Evolutionary conservation across 805 yeast species (phyloP).

Genomic region (Helenozyma baotianmanensis): DNA sequence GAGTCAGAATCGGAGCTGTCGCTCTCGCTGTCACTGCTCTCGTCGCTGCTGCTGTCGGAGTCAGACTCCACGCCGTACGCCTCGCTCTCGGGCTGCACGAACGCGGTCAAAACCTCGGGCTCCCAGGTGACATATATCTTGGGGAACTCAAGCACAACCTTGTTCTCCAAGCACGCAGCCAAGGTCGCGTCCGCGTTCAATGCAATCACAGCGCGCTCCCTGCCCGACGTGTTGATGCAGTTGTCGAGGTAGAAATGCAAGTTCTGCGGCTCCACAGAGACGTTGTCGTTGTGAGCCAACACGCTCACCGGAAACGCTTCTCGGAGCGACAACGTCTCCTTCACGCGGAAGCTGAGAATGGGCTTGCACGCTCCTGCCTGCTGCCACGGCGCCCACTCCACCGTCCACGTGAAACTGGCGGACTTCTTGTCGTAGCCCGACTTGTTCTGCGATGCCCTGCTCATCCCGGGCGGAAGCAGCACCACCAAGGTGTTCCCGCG

Average conservation of each 20-base stretch:
- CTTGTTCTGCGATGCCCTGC: conserved; percentile 56
- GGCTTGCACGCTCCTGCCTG: conserved; percentile 23
- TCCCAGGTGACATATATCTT: conserved; percentile 47
- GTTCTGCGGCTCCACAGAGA: conserved; percentile 20
- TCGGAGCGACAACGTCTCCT: conserved; percentile 30
- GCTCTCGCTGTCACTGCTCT: too few relatives aligned
- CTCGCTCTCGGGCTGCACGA: conserved; percentile 19
- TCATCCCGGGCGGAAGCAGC: conserved; percentile 70
- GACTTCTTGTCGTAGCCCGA: conserved; percentile 64
- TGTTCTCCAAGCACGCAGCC: conserved; percentile 48
- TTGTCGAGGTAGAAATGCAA: conserved; percentile 31
- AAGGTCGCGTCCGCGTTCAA: conserved; percentile 34
- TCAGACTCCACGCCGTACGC: conserved; percentile 11
- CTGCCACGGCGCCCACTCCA: conserved; percentile 60
- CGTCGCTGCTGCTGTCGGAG: conserved; percentile 6
- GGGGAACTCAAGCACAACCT: conserved; percentile 73
- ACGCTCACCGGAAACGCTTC: conserved; percentile 41
- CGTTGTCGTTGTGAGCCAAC: conserved; percentile 15
- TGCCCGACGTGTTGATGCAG: conserved; percentile 18
- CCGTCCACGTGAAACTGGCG: conserved; percentile 68
- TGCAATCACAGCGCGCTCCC: conserved; percentile 26
- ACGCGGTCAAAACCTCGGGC: conserved; percentile 18
- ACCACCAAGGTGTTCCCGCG: conserved; percentile 66
- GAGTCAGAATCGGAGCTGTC: conserved; percentile 5
- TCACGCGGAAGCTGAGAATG: conserved; percentile 42